Evolutionary conservation across 75 land plant genomes (phyloP).

Genomic region (Selaginella tamariscina): DNA sequence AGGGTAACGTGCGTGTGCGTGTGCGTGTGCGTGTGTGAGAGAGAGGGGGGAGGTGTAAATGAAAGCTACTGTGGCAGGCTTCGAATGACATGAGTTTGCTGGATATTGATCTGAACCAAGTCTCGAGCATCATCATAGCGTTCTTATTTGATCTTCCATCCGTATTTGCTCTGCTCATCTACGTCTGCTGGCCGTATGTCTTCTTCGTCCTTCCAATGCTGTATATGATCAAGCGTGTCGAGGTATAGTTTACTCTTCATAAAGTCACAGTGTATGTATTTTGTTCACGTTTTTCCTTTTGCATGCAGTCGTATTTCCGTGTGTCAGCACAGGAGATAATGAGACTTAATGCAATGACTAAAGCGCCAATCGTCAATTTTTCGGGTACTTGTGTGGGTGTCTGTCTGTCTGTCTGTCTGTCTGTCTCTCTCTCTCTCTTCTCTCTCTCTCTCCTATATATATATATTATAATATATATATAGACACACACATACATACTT

Average conservation of each 20-base stretch:
- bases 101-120: slow-evolving; percentile 11
- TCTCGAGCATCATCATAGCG: not conserved
- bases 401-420: no score
- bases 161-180: not conserved
- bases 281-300: not conserved
- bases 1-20: not conserved
- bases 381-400: no score
- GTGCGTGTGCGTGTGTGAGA: not conserved
- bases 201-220: not conserved
- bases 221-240: not conserved
- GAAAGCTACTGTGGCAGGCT: not conserved
- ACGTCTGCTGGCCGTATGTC: not conserved
- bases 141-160: slow-evolving; percentile 10
- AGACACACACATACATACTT: no score
- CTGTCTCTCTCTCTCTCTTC: no score
- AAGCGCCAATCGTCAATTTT: slow-evolving; percentile 6
- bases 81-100: slow-evolving; percentile 13
- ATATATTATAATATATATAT: no score
- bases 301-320: not conserved
- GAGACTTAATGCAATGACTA: slow-evolving; percentile 9
- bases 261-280: not conserved
- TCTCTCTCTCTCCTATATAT: no score
- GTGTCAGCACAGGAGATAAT: not conserved
- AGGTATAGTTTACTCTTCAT: not conserved
- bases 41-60: no score